Evolutionary conservation across 352 stramenopile species (phyloP).

Genomic region (Pythium phragmitis): DNA sequence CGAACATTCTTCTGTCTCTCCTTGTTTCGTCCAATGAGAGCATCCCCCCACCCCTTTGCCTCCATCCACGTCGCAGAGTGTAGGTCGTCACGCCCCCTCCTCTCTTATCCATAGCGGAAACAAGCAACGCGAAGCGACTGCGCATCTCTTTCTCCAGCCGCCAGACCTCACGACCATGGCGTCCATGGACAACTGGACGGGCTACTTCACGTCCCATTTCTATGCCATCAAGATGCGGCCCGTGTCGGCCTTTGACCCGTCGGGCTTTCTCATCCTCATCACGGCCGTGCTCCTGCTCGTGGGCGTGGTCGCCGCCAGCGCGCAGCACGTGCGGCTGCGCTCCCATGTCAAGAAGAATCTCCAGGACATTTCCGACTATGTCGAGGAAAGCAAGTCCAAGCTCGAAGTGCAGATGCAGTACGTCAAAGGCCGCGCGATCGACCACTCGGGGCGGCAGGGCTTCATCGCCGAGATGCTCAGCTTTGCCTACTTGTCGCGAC

Average conservation of each 20-base stretch:
- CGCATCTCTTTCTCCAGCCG: no score
- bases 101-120: no score
- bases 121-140: no score
- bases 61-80: not conserved
- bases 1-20: not conserved
- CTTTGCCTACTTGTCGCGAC: constrained; percentile 80
- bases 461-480: constrained; percentile 89
- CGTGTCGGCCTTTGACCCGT: constrained; percentile 82
- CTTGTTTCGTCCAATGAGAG: not conserved
- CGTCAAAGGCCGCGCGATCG: constrained; percentile 66
- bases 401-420: constrained; percentile 75
- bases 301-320: constrained; percentile 53
- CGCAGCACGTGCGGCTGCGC: constrained; percentile 41
- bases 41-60: not conserved
- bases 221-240: constrained; percentile 81
- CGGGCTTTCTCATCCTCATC: constrained; percentile 84
- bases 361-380: constrained; percentile 76
- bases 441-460: constrained; percentile 71
- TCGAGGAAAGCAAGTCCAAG: constrained; percentile 55
- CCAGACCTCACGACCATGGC: not conserved
- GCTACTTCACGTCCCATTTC: constrained; percentile 83
- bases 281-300: constrained; percentile 65
- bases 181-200: constrained; percentile 64
- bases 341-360: constrained; percentile 70
- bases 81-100: constrained; percentile 1